Percentiles rank a stretch among this genome's conserved stretches.
Evolutionary conservation across 225 moss, liverwort and hornwort species (phyloP).

Genomic region (Polytrichum commune): DNA sequence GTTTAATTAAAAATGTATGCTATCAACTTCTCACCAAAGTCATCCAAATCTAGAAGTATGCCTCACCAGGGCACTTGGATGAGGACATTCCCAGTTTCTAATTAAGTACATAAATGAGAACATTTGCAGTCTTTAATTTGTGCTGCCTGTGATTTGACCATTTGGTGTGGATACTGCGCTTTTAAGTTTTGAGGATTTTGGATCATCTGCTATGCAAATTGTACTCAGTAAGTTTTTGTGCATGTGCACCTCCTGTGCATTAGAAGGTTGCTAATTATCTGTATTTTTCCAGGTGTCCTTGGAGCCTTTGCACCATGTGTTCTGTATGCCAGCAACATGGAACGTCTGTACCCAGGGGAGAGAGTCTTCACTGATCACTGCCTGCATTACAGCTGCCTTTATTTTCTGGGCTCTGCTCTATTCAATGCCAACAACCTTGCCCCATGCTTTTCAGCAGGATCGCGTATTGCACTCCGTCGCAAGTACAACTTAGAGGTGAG

Average conservation of each 20-base stretch:
- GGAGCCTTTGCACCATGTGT: constrained; percentile 74
- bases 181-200: too few relatives aligned
- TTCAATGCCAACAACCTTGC: constrained; percentile 64
- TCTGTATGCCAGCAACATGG: constrained; percentile 83
- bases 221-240: too few relatives aligned
- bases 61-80: too few relatives aligned
- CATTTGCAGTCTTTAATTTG: too few relatives aligned
- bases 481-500: constrained; percentile 77
- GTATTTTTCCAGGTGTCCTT: constrained; percentile 57
- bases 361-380: constrained; percentile 58
- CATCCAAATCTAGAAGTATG: too few relatives aligned
- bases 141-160: too few relatives aligned
- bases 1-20: not conserved
- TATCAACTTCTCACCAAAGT: not conserved
- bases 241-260: too few relatives aligned
- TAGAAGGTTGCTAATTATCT: too few relatives aligned
- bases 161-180: too few relatives aligned
- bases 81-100: too few relatives aligned
- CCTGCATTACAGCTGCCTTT: constrained; percentile 71
- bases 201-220: too few relatives aligned
- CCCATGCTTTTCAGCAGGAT: constrained; percentile 59
- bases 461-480: constrained; percentile 65
- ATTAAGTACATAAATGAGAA: too few relatives aligned
- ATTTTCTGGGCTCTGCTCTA: constrained; percentile 52
- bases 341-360: constrained; percentile 56